Percentiles rank a stretch among this genome's conserved stretches.
These are phyloP conservation scores for Chimonanthus praecox DNA, from an alignment of 164 flowering plant genomes.

Conservation along the genomic window DNA sequence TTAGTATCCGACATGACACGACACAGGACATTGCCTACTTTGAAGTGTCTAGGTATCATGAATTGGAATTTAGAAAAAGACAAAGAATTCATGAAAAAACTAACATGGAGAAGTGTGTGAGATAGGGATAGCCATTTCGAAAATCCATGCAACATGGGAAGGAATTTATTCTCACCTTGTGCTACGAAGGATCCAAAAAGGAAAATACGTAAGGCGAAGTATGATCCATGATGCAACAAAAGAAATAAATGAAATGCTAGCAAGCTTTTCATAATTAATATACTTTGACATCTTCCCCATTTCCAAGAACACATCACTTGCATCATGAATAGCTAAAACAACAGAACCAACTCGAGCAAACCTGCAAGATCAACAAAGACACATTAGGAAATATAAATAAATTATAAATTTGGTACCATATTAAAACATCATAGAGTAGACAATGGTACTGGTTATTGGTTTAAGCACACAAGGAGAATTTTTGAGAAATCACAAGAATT, in stretches of 20 bases:
- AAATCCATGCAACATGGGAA: background rate
- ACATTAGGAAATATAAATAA: background rate
- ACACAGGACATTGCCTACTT: background rate
- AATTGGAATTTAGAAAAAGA: too few species aligned
- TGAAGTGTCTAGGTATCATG: background rate
- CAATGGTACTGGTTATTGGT: background rate
- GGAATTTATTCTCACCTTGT: conserved; percentile 53
- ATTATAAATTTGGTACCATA: too few species aligned
- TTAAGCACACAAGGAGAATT: background rate
- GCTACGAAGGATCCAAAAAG: conserved; percentile 90
- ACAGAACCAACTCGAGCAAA: conserved; percentile 90
- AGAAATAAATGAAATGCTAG: conserved; percentile 64
- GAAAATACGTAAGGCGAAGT: conserved; percentile 80
- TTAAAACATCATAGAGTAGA: background rate
- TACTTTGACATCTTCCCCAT: conserved; percentile 94
- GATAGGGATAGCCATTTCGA: background rate
- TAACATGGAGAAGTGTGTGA: too few species aligned
- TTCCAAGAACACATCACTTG: conserved; percentile 92
- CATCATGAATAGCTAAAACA: conserved; percentile 96
- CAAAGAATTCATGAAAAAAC: background rate
- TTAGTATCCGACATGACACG: background rate
- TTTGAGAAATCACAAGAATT: background rate
- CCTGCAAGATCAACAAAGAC: conserved; percentile 27
- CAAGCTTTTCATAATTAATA: conserved; percentile 58
- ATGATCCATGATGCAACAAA: conserved; percentile 76